Evolutionary conservation across 2,329 filamentous ascomycete genomes (phyloP), one percentile per base, ranked within the genome.

Genomic region (Chaetomium sp.): DNA sequence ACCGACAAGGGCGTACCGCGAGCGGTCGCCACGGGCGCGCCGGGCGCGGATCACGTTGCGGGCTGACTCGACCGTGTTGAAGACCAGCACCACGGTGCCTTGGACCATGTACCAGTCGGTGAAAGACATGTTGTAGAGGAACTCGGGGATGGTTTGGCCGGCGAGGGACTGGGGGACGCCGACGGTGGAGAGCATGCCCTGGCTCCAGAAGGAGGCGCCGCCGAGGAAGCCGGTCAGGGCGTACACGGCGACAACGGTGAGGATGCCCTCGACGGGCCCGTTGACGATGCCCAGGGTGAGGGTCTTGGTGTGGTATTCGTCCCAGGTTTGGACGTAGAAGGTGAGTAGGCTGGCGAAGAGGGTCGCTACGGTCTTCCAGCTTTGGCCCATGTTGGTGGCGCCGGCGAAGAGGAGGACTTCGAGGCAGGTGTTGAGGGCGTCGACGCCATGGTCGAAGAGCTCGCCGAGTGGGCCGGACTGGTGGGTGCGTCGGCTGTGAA

Each of bases 301-400:
- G 3, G 91, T 94, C 72, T 96, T 91, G 51, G 94, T 99, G 74
- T 97, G 92, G 74, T 97, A 99, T 71, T 97, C 94, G 68, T 99
- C 94, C 94, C 94, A 99, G 37, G 94, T 97, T 71, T 97, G 94
- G 43, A 97, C 87, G 71, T 97, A 97, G 72, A 99, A 99, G n/a
- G 94, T 96, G 65, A 95, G 78, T 57, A 92, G 83, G 88, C 87
- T 90, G 59, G 49, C 58, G 73, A 95, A 96, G 12, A 96, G 80
- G 4, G 81, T 84, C 57, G 90, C 75, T 10, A 96, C 85, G 0
- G 91, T 96, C 72, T 85, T 85, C 92, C 91, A 96, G 58, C 87
- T 84, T 74, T 96, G 90, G 46, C 92, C 92, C 68, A 97, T 82
- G 69, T 96, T 96, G 79, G 96, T 91, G 38, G 88, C 86, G 37